Evolutionary conservation across 2,329 filamentous ascomycete genomes (phyloP), one percentile per base, ranked within the genome.

Genomic region (Colletotrichum gigasporum): DNA sequence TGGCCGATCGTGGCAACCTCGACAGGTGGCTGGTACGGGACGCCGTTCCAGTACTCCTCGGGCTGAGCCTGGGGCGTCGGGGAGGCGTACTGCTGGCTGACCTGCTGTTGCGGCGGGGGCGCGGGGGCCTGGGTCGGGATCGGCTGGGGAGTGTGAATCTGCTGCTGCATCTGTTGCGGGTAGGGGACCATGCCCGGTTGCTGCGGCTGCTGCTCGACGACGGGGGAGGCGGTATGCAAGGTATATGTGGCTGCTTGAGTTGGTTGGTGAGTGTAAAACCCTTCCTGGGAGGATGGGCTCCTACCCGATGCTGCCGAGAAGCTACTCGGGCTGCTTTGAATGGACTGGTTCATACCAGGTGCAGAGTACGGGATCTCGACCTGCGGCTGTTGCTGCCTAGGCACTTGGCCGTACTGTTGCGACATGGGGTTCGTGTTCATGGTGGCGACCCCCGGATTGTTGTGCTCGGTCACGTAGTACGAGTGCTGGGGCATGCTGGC

Each of bases 401-500:
- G 79, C 51, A 86, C 78, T 52, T 86, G 83, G 30, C 56, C 61
- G 73, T 86, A 86, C 60, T 82, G 76, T 6, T 79, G 74, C n/a
- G 81, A 78, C 48, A 86, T 76, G 6, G 79, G 70, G 67, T 80
- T 82, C 10, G 85, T 82, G 74, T 85, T 87, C 82, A 89, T 85
- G 11, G 86, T 89, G 30, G 86, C 87, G 5, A 90, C 83, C 11
- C 83, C 85, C 9, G 87, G 86, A 69, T 89, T 89, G 71, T 81
- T 83, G 67, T 88, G 85, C 60, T 90, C 87, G 1, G 87, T 83
- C 28, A 89, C 81, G 69, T 88, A 90, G 72, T 83, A 87, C 5
- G 75, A 73, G 34, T 77, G 73, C 55, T 81, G 80, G 3, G 81
- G 78, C 70, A 85, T 76, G 71, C 79, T 82, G 5, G 80, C 70